Conservation (phyloP, 2,329 filamentous ascomycete genomes). For the Monilinia polystroma region DNA sequence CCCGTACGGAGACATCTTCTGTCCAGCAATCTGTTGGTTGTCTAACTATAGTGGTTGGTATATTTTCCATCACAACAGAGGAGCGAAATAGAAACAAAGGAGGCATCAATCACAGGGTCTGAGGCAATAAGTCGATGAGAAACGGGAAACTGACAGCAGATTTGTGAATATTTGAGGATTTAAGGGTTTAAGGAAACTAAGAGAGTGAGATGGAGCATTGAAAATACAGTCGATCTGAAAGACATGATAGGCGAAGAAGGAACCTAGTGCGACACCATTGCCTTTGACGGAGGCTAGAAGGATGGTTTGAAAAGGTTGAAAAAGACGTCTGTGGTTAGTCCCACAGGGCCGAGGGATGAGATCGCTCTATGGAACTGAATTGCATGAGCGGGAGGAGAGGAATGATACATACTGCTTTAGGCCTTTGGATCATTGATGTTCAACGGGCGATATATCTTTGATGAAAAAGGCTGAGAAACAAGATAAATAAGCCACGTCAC, state of each 20-base stretch:
- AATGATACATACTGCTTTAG: constrained; percentile 1
- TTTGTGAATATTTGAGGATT: constrained; percentile 21
- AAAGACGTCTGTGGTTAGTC: constrained; percentile 60
- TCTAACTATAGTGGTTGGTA: constrained; percentile 20
- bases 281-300: constrained; percentile 61
- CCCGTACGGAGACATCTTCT: constrained; percentile 24
- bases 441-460: too few relatives aligned
- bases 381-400: constrained; percentile 9
- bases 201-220: constrained; percentile 16
- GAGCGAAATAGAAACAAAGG: constrained; percentile 24
- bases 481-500: too few relatives aligned
- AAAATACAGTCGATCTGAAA: constrained; percentile 16
- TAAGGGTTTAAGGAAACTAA: constrained; percentile 11
- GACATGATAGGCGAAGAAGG: constrained; percentile 27
- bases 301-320: constrained; percentile 51
- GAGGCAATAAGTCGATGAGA: constrained; percentile 21
- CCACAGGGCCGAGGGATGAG: constrained; percentile 56
- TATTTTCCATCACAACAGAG: constrained; percentile 13
- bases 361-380: constrained; percentile 45
- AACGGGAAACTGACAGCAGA: constrained; percentile 27
- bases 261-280: constrained; percentile 43
- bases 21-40: constrained; percentile 23
- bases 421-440: too few relatives aligned
- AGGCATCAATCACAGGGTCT: constrained; percentile 27
- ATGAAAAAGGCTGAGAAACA: too few relatives aligned